Conservation (phyloP, 2,329 filamentous ascomycete species). For the Ascosphaera aggregata region DNA sequence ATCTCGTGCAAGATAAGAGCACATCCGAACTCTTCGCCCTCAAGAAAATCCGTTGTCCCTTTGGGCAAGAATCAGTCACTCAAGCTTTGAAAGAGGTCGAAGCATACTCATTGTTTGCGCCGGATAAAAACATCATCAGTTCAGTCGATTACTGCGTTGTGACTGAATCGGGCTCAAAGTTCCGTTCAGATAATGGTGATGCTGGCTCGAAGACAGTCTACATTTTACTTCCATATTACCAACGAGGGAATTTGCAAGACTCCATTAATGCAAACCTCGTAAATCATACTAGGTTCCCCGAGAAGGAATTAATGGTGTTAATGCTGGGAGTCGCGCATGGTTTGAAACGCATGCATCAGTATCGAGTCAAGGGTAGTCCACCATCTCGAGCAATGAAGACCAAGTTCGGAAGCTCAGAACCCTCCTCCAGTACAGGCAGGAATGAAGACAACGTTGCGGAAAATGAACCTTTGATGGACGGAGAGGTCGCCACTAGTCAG, state of each 20-base stretch:
- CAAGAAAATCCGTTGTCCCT: constrained; percentile 97
- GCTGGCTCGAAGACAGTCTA: constrained; percentile 78
- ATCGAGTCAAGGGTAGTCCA: constrained; percentile 38
- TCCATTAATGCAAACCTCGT: constrained; percentile 97
- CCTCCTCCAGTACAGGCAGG: constrained; percentile 15
- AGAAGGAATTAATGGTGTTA: constrained; percentile 64
- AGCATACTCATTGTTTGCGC: constrained; percentile 74
- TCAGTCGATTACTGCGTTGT: constrained; percentile 63
- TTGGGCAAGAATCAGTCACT: constrained; percentile 86
- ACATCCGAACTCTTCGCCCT: constrained; percentile 72
- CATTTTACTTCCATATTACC: constrained; percentile 86
- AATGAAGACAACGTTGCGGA: constrained; percentile 51
- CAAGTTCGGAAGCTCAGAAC: constrained; percentile 28
- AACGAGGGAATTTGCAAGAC: constrained; percentile 86
- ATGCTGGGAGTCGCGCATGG: constrained; percentile 85
- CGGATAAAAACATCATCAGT: constrained; percentile 67
- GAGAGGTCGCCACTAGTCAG: constrained; percentile 43
- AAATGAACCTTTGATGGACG: constrained; percentile 62
- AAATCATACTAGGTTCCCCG: constrained; percentile 78
- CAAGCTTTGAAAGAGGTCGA: constrained; percentile 94
- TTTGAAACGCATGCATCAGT: constrained; percentile 76
- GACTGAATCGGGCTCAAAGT: constrained; percentile 37
- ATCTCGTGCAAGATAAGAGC: constrained; percentile 81
- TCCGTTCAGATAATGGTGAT: constrained; percentile 31
- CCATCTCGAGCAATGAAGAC: constrained; percentile 32